phyloP scores from a whole-genome alignment of 176 grass and related monocot genomes.

The Thinopyrum elongatum region DNA sequence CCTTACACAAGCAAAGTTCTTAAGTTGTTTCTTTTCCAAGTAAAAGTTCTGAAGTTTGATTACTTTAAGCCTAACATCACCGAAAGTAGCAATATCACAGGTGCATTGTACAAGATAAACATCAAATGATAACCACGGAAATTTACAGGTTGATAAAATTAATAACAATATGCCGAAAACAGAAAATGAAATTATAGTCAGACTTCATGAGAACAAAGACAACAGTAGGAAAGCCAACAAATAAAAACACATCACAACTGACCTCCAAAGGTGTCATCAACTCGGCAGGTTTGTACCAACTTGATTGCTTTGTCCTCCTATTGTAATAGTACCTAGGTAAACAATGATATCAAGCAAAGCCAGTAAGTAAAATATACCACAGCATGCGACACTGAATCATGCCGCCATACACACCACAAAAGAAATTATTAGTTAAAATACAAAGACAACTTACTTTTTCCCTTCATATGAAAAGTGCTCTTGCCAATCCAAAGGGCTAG shows the following conservation, averaged over 20 bases:
- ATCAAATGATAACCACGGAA: constrained; percentile 17
- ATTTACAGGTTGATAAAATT: background rate
- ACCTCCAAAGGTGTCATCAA: constrained; percentile 96
- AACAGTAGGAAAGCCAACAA: background rate
- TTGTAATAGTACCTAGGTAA: constrained; percentile 84
- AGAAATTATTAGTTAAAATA: constrained; percentile 16
- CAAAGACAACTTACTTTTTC: constrained; percentile 58
- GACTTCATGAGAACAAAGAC: background rate
- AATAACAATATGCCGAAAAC: constrained; percentile 3
- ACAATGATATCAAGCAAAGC: background rate
- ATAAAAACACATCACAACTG: constrained; percentile 32
- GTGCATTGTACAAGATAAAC: background rate
- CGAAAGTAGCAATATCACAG: background rate
- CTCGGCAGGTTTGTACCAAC: constrained; percentile 91
- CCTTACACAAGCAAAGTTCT: background rate
- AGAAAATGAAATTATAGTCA: background rate
- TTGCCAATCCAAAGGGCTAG: constrained; percentile 76
- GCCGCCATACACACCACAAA: background rate
- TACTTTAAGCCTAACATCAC: background rate
- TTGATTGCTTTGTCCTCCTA: constrained; percentile 95
- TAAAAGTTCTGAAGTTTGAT: background rate
- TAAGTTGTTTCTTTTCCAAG: background rate
- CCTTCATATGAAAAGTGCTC: constrained; percentile 69
- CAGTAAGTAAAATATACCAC: background rate
- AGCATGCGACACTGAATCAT: background rate